Conservation (phyloP, 345 rosid species). For the Fremontodendron californicum region DNA sequence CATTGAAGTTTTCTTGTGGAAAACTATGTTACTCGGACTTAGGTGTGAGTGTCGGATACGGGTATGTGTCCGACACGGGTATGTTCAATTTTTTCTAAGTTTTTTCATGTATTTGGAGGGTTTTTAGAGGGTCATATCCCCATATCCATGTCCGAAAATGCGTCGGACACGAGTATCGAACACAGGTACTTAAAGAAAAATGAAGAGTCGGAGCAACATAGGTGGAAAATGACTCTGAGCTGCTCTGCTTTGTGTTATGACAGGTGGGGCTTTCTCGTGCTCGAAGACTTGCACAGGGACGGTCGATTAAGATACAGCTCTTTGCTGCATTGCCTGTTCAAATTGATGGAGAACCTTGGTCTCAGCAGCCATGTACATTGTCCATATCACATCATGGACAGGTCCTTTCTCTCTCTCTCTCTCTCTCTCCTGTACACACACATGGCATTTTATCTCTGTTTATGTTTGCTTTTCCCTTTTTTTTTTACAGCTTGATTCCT, state of each 20-base stretch:
- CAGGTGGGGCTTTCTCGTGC: constrained; percentile 97
- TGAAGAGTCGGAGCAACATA: too few relatives aligned
- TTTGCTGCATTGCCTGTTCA: constrained; percentile 82
- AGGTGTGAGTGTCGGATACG: too few relatives aligned
- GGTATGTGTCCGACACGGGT: too few relatives aligned
- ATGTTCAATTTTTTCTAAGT: too few relatives aligned
- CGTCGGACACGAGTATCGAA: too few relatives aligned
- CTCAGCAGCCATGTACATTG: constrained; percentile 75
- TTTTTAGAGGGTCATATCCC: too few relatives aligned
- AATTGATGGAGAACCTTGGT: constrained; percentile 98
- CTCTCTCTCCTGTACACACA: background rate
- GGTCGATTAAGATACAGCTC: constrained; percentile 78
- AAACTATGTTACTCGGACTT: too few relatives aligned
- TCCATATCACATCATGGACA: constrained; percentile 86
- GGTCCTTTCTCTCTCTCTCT: constrained; percentile 45
- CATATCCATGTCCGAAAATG: too few relatives aligned
- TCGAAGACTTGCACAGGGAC: constrained; percentile 95
- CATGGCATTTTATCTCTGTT: background rate
- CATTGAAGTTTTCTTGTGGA: background rate
- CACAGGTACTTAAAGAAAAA: too few relatives aligned
- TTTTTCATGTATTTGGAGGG: too few relatives aligned
- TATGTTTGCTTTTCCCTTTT: background rate
- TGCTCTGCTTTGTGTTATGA: constrained; percentile 13
- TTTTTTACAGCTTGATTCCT: background rate
- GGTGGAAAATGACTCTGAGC: constrained; percentile 11